Conservation (phyloP, 164 flowering plant genomes). For the Nymphaea thermarum region DNA sequence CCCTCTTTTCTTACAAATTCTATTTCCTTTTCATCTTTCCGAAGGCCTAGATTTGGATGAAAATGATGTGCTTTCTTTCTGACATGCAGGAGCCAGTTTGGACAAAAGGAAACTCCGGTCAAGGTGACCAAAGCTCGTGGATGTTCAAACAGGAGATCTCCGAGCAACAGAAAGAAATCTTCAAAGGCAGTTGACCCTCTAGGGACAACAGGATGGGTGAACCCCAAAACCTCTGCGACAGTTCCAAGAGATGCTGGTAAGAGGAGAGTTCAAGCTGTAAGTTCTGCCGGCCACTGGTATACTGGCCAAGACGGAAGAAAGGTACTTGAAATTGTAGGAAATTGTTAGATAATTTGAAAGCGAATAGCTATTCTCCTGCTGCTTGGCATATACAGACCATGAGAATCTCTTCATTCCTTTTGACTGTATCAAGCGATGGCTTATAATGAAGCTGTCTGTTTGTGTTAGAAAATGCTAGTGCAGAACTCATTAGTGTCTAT, state of each 20-base stretch:
- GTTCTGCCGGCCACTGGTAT: constrained; percentile 59
- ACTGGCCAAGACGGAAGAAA: constrained; percentile 52
- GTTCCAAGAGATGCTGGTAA: constrained; percentile 56
- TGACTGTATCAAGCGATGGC: not conserved
- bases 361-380: not conserved
- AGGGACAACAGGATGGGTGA: constrained; percentile 46
- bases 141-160: constrained; percentile 16
- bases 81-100: constrained; percentile 58
- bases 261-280: constrained; percentile 49
- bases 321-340: constrained; percentile 22
- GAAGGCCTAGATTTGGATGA: not conserved
- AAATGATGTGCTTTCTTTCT: not conserved
- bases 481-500: not conserved
- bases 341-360: not conserved
- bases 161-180: constrained; percentile 21
- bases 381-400: not conserved
- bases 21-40: not conserved
- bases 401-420: not conserved
- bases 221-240: constrained; percentile 27
- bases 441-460: not conserved
- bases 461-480: not conserved
- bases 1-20: not conserved
- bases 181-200: constrained; percentile 18
- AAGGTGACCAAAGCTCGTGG: constrained; percentile 17
- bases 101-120: constrained; percentile 10